Base-by-base conservation (phyloP, 2,329 filamentous ascomycete species). In the Penicillium sp. region DNA sequence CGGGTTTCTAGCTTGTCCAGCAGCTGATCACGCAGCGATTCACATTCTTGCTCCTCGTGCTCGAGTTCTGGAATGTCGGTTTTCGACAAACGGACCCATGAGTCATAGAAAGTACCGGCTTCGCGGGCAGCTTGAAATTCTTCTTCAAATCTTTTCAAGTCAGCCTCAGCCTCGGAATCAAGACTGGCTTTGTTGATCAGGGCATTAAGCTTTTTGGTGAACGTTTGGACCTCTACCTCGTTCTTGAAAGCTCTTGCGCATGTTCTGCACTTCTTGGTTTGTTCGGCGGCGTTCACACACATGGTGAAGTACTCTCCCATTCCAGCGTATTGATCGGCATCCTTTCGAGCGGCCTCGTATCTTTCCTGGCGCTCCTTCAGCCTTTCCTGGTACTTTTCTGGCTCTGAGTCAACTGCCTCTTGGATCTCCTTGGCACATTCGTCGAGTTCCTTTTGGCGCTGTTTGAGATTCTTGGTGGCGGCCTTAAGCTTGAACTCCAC, bases 251-350 rank as follows among this genome's bases (percentile, higher is more conserved):
- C 73, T 49, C 91, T 84, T 42, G 84, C 81, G 68, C 93, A 97
- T 21, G 94, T 84, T 32, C 85, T 82, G 70, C 93, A 97, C 43
- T 83, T 83, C 62, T 91, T 89, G 50, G 89, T 83, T 32, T 85
- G 79, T 51, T 88, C 81, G 10, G 90, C 82, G 21, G 81, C 81
- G 34, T 84, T 81, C 47, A 91, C 77, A 66, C 88, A 91, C 48
- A 85, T 83, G 43, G 77, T 78, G 69, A 90, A 92, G 70, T 91
- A 95, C 13, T 87, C 81, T 45, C 86, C 83, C 58, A 92, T 79
- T 29, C 86, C 85, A 47, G 86, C 84, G 59, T 63, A 89, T 48
- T 89, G 84, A 52, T 86, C 87, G 13, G 89, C 79, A 55, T 93
- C 87, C 49, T 86, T 85, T 56, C 79, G 81, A 3, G 76, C 68